These are phyloP conservation scores for Gossypium longicalyx DNA, from an alignment of 345 rosid genomes.

Conservation along the genomic window DNA sequence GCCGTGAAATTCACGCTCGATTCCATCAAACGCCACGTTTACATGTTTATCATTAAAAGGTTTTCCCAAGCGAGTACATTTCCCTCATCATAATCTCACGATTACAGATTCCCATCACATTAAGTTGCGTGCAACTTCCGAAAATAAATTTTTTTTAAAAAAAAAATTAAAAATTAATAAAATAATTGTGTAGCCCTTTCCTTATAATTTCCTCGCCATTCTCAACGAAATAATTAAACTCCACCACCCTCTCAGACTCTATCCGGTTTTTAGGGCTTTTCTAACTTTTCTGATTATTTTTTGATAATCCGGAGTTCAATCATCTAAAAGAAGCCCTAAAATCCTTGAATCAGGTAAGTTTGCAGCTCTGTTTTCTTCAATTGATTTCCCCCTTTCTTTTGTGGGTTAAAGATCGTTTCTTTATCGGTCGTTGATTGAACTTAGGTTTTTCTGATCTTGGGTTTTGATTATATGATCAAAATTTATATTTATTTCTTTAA, in stretches of 20 bases:
- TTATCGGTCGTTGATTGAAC: background rate
- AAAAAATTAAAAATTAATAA: background rate
- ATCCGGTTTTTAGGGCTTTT: background rate
- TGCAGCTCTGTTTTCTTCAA: background rate
- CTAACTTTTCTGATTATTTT: background rate
- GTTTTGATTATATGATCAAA: background rate
- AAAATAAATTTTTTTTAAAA: background rate
- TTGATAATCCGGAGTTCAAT: background rate
- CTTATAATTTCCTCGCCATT: constrained; percentile 7
- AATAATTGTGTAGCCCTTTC: background rate
- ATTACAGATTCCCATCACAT: background rate
- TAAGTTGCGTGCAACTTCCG: background rate
- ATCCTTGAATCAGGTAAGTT: constrained; percentile 11
- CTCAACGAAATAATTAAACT: background rate
- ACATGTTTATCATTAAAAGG: background rate
- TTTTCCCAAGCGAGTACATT: background rate
- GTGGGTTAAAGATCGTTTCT: background rate
- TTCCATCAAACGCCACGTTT: background rate
- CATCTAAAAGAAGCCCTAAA: constrained; percentile 5
- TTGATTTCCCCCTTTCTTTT: background rate
- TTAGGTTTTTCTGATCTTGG: background rate
- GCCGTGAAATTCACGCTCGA: background rate
- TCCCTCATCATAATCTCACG: background rate
- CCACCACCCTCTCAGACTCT: background rate
- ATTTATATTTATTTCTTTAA: background rate